Conservation (phyloP, 148 eudicot species). For the Camellia lanceoleosa region DNA sequence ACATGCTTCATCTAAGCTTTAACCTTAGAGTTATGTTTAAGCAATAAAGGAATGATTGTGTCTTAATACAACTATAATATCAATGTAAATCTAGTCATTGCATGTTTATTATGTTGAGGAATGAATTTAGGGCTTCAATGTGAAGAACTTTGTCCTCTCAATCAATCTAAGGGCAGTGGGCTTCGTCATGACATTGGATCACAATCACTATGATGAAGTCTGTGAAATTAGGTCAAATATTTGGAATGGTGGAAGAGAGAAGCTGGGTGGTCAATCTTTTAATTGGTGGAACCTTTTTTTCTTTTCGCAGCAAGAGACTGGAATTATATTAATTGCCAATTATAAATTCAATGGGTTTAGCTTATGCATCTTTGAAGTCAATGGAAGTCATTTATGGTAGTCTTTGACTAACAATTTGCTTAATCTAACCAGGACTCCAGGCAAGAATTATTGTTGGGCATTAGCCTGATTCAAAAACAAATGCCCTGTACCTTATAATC, state of each 20-base stretch:
- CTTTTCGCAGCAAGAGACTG: background rate
- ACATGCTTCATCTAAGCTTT: background rate
- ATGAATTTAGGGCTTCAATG: background rate
- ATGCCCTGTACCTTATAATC: too few relatives aligned
- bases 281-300: background rate
- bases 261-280: background rate
- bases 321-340: background rate
- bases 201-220: background rate
- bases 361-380: background rate
- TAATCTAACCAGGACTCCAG: background rate
- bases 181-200: constrained; percentile 3
- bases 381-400: background rate
- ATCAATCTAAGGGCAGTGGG: background rate
- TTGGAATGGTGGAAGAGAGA: background rate
- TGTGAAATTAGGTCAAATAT: background rate
- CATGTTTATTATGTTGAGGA: background rate
- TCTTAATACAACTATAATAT: background rate
- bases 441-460: too few relatives aligned
- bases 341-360: background rate
- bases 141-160: background rate
- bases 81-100: background rate
- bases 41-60: background rate
- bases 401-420: background rate
- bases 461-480: too few relatives aligned
- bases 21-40: background rate